Evolutionary conservation across 495 filamentous ascomycete genomes (phyloP), one percentile per base, ranked within the genome.

Genomic region (Penicillium bovifimosum): DNA sequence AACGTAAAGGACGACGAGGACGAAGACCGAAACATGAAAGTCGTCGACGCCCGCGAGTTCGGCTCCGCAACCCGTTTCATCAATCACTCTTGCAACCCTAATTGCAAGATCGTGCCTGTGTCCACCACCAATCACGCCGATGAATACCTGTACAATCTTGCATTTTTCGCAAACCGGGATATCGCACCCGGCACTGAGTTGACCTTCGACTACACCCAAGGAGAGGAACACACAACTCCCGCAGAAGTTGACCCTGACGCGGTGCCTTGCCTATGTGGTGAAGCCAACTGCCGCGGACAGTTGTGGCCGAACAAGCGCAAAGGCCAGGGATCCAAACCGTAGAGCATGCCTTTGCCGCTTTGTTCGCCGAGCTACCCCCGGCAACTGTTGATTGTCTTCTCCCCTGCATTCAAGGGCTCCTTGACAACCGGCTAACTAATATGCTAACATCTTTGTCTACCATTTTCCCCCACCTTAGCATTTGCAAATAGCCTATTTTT

Each of bases 21-120:
- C n/a, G n/a, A n/a, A n/a, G n/a, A n/a, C n/a, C n/a, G n/a, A n/a
- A n/a, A n/a, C n/a, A n/a, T n/a, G n/a, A n/a, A n/a, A n/a, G n/a
- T n/a, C n/a, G n/a, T n/a, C n/a, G n/a, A n/a, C n/a, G n/a, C n/a
- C n/a, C n/a, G n/a, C n/a, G n/a, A n/a, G n/a, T n/a, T n/a, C n/a
- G n/a, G n/a, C n/a, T n/a, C n/a, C n/a, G n/a, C n/a, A n/a, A n/a
- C n/a, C n/a, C n/a, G n/a, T n/a, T n/a, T n/a, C n/a, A n/a, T n/a
- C n/a, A n/a, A n/a, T n/a, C n/a, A n/a, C n/a, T n/a, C n/a, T n/a
- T n/a, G n/a, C n/a, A n/a, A n/a, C n/a, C n/a, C n/a, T n/a, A n/a
- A n/a, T n/a, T n/a, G n/a, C n/a, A n/a, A n/a, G n/a, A 87, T 91
- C 47, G 89, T 92, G 56, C 84, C 90, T 0, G 87, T 93, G 0